A percentile compares a stretch with the other conserved stretches of the same genome.
Conservation (phyloP, 495 filamentous ascomycete genomes). For the Hamigera avellanea region DNA sequence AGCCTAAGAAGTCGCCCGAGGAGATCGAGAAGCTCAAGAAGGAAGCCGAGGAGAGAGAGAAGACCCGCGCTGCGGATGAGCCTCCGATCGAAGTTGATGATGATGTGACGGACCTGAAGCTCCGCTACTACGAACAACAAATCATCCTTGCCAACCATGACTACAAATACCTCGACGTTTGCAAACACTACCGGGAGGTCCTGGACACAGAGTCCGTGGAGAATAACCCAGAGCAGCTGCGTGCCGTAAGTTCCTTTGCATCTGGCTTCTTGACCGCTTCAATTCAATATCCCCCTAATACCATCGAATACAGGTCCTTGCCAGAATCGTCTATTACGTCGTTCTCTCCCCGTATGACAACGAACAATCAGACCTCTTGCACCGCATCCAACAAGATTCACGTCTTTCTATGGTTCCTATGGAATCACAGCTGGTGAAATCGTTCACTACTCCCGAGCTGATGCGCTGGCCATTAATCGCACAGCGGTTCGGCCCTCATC, state of each 20-base stretch:
- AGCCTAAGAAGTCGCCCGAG: slow-evolving; percentile 78
- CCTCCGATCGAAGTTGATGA: slow-evolving; percentile 66
- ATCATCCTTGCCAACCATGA: slow-evolving; percentile 92
- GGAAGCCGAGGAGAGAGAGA: slow-evolving; percentile 68
- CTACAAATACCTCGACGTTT: slow-evolving; percentile 89
- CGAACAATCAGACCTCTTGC: slow-evolving; percentile 93
- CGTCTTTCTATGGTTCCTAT: slow-evolving; percentile 57
- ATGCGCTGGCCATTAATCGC: slow-evolving; percentile 97
- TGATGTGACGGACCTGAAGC: slow-evolving; percentile 91
- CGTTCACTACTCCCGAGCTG: slow-evolving; percentile 89
- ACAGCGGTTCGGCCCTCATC: slow-evolving; percentile 72
- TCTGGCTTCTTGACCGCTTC: not conserved
- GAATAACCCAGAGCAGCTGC: slow-evolving; percentile 73
- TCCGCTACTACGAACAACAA: slow-evolving; percentile 93
- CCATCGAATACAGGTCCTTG: slow-evolving; percentile 50
- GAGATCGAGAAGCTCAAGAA: slow-evolving; percentile 83
- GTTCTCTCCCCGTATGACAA: slow-evolving; percentile 96
- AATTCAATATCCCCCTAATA: not conserved
- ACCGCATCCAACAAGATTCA: slow-evolving; percentile 65
- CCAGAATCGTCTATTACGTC: slow-evolving; percentile 93
- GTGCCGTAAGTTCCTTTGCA: slow-evolving; percentile 47
- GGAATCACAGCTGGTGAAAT: slow-evolving; percentile 72
- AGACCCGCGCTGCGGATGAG: slow-evolving; percentile 57
- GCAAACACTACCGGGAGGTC: slow-evolving; percentile 95
- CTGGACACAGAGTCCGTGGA: slow-evolving; percentile 90